Conservation (phyloP, 345 rosid genomes). For the Brassica rapa region DNA sequence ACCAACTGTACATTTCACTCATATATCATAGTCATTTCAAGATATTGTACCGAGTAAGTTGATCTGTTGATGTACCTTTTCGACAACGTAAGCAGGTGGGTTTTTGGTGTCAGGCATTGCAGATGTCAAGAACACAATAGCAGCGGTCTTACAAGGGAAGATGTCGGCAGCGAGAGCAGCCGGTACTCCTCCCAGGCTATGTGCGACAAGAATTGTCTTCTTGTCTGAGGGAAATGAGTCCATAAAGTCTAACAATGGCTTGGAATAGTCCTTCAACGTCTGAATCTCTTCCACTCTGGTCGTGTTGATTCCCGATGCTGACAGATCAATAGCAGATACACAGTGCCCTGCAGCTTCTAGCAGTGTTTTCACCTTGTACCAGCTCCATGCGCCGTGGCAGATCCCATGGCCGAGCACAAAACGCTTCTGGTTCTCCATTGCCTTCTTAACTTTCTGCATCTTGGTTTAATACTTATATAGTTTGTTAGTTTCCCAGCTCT, state of each 20-base stretch:
- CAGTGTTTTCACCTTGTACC: too few species aligned
- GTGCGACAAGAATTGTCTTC: constrained; percentile 58
- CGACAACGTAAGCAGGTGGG: constrained; percentile 17
- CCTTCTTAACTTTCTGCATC: too few species aligned
- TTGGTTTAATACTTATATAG: too few species aligned
- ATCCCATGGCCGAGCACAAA: too few species aligned
- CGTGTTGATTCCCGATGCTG: background rate
- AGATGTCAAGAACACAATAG: constrained; percentile 26
- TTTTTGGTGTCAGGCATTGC: constrained; percentile 35
- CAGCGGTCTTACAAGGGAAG: constrained; percentile 27
- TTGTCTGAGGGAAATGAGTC: constrained; percentile 18
- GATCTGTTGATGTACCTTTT: constrained; percentile 6
- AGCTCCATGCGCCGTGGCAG: too few species aligned
- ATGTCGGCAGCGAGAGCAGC: constrained; percentile 48
- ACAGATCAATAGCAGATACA: background rate
- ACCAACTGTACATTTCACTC: background rate
- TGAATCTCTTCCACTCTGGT: constrained; percentile 8
- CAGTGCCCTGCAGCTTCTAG: too few species aligned
- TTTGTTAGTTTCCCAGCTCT: too few species aligned
- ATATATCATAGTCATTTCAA: background rate
- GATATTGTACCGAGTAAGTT: background rate
- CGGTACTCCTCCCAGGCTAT: constrained; percentile 59
- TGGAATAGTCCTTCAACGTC: constrained; percentile 1
- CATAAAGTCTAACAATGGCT: constrained; percentile 33
- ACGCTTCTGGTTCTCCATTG: too few species aligned